phyloP scores from a whole-genome alignment of 768 basidiomycete species.

The Lyophyllum atratum region DNA sequence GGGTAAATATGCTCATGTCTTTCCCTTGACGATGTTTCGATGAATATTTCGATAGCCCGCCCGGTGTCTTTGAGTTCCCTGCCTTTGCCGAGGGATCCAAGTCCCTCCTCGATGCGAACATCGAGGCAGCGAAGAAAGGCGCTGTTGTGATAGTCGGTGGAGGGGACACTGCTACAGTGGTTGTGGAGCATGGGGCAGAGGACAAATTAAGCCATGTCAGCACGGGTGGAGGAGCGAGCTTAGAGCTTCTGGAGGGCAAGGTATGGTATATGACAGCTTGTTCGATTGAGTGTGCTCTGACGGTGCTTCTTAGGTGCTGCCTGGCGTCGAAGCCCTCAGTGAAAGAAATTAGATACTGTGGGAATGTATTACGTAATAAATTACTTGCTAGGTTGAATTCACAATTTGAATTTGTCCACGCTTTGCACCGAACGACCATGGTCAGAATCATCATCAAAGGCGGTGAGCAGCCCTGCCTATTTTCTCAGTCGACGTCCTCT shows the following conservation, averaged over 20 bases:
- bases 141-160: conserved; percentile 95
- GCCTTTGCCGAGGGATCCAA: conserved; percentile 87
- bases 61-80: conserved; percentile 97
- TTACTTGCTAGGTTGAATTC: neutral
- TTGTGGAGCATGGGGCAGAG: conserved; percentile 83
- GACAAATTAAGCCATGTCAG: conserved; percentile 93
- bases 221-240: conserved; percentile 91
- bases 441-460: conserved; percentile 92
- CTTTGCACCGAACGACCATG: conserved; percentile 42
- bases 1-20: conserved; percentile 49
- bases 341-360: conserved; percentile 50
- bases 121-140: conserved; percentile 85
- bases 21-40: neutral
- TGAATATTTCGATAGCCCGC: conserved; percentile 58
- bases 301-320: conserved; percentile 59
- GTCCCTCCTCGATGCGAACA: conserved; percentile 78
- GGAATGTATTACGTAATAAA: conserved; percentile 16
- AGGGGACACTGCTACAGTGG: conserved; percentile 95
- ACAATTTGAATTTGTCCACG: neutral
- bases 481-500: neutral
- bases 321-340: conserved; percentile 90
- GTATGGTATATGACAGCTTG: conserved; percentile 39
- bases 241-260: conserved; percentile 98
- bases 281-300: conserved; percentile 7
- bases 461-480: conserved; percentile 44